These are phyloP conservation scores for Salix suchowensis DNA, from an alignment of 345 rosid genomes.

Conservation along the genomic window DNA sequence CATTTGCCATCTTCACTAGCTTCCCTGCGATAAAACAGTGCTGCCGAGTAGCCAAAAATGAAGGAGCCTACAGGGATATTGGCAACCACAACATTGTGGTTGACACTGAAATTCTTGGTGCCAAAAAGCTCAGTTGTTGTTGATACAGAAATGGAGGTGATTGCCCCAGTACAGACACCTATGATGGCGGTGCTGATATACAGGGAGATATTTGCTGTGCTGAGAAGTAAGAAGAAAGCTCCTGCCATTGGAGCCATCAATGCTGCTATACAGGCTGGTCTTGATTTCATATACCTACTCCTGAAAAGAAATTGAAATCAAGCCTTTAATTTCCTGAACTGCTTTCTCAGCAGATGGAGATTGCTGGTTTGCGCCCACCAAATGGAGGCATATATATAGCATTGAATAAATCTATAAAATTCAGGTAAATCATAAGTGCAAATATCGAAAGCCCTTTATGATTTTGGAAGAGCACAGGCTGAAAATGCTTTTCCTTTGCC, in stretches of 20 bases:
- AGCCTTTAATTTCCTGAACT: not conserved
- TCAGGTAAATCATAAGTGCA: no score
- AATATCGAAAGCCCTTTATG: not conserved
- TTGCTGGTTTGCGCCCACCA: not conserved
- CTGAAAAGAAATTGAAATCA: constrained; percentile 25
- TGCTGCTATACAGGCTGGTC: constrained; percentile 51
- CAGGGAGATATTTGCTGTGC: constrained; percentile 32
- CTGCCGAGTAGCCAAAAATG: constrained; percentile 65
- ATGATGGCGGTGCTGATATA: constrained; percentile 63
- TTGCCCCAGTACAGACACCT: constrained; percentile 70
- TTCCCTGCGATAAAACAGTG: constrained; percentile 50
- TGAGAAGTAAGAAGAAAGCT: constrained; percentile 58
- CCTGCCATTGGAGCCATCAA: constrained; percentile 57
- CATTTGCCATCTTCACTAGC: constrained; percentile 41
- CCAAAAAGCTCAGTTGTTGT: constrained; percentile 80
- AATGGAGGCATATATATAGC: not conserved
- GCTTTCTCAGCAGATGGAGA: not conserved
- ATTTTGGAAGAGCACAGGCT: not conserved
- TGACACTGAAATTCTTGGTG: constrained; percentile 59
- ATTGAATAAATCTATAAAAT: not conserved
- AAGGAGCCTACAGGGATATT: constrained; percentile 85
- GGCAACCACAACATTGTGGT: constrained; percentile 73
- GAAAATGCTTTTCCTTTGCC: not conserved
- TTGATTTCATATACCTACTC: constrained; percentile 38
- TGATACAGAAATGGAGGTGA: constrained; percentile 63